Evolutionary conservation across 2,329 filamentous ascomycete genomes (phyloP).

Genomic region (Fusarium sp.): DNA sequence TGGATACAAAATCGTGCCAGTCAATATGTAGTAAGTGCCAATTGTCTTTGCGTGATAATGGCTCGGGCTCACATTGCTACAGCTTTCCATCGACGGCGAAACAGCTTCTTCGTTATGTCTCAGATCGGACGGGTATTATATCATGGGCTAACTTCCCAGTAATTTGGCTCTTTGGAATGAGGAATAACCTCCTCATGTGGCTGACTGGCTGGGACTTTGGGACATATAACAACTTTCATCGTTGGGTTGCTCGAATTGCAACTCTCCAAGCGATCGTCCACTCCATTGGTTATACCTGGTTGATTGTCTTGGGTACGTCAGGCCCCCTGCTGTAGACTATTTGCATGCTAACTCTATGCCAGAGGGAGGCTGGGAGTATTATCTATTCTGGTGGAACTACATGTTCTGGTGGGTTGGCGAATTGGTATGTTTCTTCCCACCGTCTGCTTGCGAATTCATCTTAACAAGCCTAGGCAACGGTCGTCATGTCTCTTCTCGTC

Average conservation of each 20-base stretch:
- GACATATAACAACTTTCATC: slow-evolving; percentile 74
- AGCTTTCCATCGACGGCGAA: slow-evolving; percentile 48
- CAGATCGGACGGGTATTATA: slow-evolving; percentile 71
- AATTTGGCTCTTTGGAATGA: slow-evolving; percentile 72
- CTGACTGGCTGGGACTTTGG: slow-evolving; percentile 74
- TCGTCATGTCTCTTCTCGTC: slow-evolving; percentile 57
- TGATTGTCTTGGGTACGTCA: slow-evolving; percentile 51
- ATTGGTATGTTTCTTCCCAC: slow-evolving; percentile 47
- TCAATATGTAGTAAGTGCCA: slow-evolving; percentile 52
- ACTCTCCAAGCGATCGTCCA: slow-evolving; percentile 71
- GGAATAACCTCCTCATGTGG: slow-evolving; percentile 74
- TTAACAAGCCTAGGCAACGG: slow-evolving; percentile 47
- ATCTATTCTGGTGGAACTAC: slow-evolving; percentile 50
- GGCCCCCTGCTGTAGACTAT: accelerated
- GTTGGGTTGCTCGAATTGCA: slow-evolving; percentile 70
- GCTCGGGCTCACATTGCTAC: background rate
- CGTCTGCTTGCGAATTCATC: accelerated
- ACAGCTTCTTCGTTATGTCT: slow-evolving; percentile 62
- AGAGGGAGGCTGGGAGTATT: slow-evolving; percentile 53
- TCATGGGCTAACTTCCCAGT: slow-evolving; percentile 71
- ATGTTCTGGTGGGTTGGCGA: slow-evolving; percentile 62
- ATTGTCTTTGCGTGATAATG: accelerated
- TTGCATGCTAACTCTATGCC: background rate
- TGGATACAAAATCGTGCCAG: slow-evolving; percentile 50
- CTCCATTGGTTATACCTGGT: slow-evolving; percentile 65